Evolutionary conservation across 2,329 filamentous ascomycete species (phyloP).

Genomic region (Parascedosporium putredinis): DNA sequence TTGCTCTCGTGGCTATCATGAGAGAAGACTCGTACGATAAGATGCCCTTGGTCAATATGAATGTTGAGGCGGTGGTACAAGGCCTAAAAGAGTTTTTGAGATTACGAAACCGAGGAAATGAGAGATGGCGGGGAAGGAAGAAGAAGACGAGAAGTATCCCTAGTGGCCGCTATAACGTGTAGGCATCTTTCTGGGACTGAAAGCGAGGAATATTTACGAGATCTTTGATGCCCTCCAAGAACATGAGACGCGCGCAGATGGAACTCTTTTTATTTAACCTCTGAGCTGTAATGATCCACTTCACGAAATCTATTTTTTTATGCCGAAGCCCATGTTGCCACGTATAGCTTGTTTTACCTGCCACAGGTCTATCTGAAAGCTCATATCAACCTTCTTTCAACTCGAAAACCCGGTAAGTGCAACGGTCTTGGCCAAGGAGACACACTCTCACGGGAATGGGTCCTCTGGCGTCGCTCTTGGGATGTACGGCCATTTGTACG

Average conservation of each 20-base stretch:
- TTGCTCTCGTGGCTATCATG: conserved; percentile 79
- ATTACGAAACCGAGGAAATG: conserved; percentile 49
- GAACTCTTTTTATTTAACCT: too few species aligned
- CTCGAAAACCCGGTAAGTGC: conserved; percentile 36
- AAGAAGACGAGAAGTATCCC: too few species aligned
- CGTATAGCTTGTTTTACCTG: too few species aligned
- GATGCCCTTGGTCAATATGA: conserved; percentile 78
- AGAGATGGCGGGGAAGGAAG: conserved; percentile 7
- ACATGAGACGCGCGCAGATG: too few species aligned
- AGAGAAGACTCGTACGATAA: conserved; percentile 75
- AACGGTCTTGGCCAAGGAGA: conserved; percentile 36
- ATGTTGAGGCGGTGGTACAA: conserved; percentile 71
- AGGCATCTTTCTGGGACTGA: too few species aligned
- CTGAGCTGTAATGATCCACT: neutral
- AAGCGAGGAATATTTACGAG: too few species aligned
- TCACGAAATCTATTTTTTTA: neutral
- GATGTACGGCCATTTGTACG: conserved; percentile 41
- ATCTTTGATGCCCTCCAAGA: too few species aligned
- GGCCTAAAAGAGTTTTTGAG: conserved; percentile 67
- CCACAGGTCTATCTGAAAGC: too few species aligned
- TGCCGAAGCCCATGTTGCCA: too few species aligned
- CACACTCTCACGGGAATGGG: conserved; percentile 39
- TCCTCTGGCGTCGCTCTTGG: conserved; percentile 30
- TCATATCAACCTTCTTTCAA: conserved; percentile 15
- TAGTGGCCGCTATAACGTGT: too few species aligned